Conservation (phyloP, 306 rosid species). For the Luffa aegyptiaca region DNA sequence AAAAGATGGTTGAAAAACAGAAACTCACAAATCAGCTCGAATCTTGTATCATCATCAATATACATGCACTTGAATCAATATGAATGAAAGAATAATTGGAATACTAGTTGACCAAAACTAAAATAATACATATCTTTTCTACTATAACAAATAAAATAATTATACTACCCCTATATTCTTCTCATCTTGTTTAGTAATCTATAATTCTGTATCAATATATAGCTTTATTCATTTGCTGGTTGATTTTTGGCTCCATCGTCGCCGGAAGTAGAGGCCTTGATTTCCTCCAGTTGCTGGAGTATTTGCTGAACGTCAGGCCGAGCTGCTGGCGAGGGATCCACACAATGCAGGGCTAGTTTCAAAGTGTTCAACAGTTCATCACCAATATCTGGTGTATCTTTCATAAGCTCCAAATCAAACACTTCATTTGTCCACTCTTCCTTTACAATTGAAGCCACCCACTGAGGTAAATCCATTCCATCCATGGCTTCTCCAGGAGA, state of each 20-base stretch:
- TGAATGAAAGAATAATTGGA: constrained; percentile 6
- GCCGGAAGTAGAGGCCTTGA: constrained; percentile 43
- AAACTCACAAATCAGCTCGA: background rate
- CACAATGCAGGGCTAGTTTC: constrained; percentile 91
- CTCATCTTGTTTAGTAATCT: background rate
- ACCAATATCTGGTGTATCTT: constrained; percentile 57
- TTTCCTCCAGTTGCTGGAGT: constrained; percentile 73
- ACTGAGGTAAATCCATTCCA: constrained; percentile 86
- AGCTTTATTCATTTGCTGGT: constrained; percentile 29
- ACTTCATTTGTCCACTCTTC: constrained; percentile 99
- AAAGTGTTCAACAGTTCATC: constrained; percentile 74
- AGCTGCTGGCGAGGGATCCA: constrained; percentile 89
- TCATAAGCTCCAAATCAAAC: constrained; percentile 81
- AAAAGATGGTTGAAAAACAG: background rate
- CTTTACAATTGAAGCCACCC: constrained; percentile 96
- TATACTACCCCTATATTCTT: background rate
- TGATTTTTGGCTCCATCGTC: constrained; percentile 43
- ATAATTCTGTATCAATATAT: background rate
- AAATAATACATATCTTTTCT: background rate
- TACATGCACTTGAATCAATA: background rate
- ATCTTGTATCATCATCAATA: background rate
- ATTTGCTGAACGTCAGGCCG: constrained; percentile 70
- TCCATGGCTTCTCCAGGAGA: constrained; percentile 79
- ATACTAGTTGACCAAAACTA: background rate
- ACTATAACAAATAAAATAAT: background rate